phyloP scores from a whole-genome alignment of 805 yeast species.

The Wickerhamomyces canadensis region DNA sequence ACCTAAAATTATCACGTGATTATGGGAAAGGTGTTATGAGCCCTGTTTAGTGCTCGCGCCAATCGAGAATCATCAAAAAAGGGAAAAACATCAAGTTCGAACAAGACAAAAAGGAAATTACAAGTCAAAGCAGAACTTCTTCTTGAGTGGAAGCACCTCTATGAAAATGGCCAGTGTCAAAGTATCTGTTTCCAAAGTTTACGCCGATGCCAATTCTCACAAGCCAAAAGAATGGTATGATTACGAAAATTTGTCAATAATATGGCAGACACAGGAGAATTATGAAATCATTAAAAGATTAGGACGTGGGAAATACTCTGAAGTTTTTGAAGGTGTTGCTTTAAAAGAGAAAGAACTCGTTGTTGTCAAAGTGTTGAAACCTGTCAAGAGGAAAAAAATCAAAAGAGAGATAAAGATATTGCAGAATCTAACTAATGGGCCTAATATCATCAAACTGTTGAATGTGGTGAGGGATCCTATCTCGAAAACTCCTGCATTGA shows the following conservation, averaged over 20 bases:
- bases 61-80: too few relatives aligned
- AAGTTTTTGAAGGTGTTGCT: conserved; percentile 83
- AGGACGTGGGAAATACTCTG: conserved; percentile 92
- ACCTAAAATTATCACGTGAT: too few relatives aligned
- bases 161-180: neutral
- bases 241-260: conserved; percentile 63
- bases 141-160: too few relatives aligned
- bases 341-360: conserved; percentile 54
- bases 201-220: conserved; percentile 69
- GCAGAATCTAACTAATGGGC: conserved; percentile 79
- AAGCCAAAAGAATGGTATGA: conserved; percentile 88
- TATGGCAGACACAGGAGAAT: conserved; percentile 81
- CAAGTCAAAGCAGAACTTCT: too few relatives aligned
- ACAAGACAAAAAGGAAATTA: too few relatives aligned
- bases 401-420: conserved; percentile 85
- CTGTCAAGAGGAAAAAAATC: conserved; percentile 89
- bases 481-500: conserved; percentile 80
- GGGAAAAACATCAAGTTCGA: too few relatives aligned
- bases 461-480: conserved; percentile 87
- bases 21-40: too few relatives aligned
- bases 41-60: too few relatives aligned
- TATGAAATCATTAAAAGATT: conserved; percentile 81
- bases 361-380: conserved; percentile 88
- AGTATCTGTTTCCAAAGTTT: conserved; percentile 64
- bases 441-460: conserved; percentile 66